Conservation (phyloP, 768 basidiomycete species). For the Boletus edulis region DNA sequence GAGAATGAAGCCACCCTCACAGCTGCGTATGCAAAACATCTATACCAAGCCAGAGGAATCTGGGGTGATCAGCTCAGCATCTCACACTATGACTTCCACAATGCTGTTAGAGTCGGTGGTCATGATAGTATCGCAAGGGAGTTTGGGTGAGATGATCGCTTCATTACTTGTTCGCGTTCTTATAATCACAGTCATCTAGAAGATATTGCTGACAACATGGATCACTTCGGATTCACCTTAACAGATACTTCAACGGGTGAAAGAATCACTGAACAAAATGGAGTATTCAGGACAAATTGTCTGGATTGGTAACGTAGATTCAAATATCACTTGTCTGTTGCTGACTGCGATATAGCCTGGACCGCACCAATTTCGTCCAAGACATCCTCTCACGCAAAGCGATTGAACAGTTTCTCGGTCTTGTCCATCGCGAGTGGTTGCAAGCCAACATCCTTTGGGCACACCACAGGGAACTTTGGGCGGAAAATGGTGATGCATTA, state of each 20-base stretch:
- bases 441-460: conserved; percentile 71
- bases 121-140: conserved; percentile 85
- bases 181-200: conserved; percentile 52
- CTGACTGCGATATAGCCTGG: conserved; percentile 55
- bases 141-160: conserved; percentile 46
- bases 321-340: not conserved
- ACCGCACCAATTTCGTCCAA: conserved; percentile 96
- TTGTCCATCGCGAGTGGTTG: conserved; percentile 77
- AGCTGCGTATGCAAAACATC: conserved; percentile 76
- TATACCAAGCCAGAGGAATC: conserved; percentile 59
- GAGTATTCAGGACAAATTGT: conserved; percentile 93
- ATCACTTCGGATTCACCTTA: conserved; percentile 85
- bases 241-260: conserved; percentile 64
- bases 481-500: conserved; percentile 92
- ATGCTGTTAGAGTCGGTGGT: conserved; percentile 72
- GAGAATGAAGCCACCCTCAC: conserved; percentile 90
- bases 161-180: conserved; percentile 1
- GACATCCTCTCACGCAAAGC: conserved; percentile 86
- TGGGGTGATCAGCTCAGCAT: conserved; percentile 71
- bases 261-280: conserved; percentile 84
- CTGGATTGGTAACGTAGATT: conserved; percentile 72
- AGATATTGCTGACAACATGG: conserved; percentile 58
- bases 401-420: conserved; percentile 77
- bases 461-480: conserved; percentile 92
- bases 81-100: conserved; percentile 95